Conservation (phyloP, 2,329 filamentous ascomycete genomes). For the Calonectria multiphialidica region DNA sequence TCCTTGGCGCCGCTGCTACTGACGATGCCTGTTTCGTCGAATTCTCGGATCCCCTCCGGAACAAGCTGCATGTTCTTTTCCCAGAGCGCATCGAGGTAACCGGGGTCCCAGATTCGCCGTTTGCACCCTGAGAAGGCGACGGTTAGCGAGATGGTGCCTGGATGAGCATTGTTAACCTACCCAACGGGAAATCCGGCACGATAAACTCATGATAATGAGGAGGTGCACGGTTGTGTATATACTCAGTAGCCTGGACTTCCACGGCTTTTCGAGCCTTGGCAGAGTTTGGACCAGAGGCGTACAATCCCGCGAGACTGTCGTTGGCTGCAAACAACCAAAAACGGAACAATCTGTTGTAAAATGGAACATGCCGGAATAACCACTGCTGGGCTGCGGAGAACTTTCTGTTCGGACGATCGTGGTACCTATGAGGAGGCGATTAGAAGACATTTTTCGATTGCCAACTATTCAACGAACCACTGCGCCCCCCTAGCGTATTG, state of each 20-base stretch:
- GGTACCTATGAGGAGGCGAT: neutral
- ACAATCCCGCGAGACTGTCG: constrained; percentile 7
- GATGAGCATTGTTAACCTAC: neutral
- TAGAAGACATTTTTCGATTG: neutral
- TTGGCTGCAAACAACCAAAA: constrained; percentile 5
- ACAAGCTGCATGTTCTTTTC: constrained; percentile 12
- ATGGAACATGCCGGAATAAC: constrained; percentile 6
- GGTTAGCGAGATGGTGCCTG: neutral
- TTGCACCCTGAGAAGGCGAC: constrained; percentile 35
- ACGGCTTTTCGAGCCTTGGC: neutral
- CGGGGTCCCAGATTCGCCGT: constrained; percentile 45
- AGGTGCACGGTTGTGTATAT: constrained; percentile 29
- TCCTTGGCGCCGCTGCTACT: constrained; percentile 14
- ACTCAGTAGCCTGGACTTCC: constrained; percentile 8
- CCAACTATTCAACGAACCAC: neutral
- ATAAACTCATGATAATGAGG: constrained; percentile 41
- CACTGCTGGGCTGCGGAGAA: constrained; percentile 6
- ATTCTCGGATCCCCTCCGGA: constrained; percentile 14
- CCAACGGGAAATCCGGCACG: constrained; percentile 42
- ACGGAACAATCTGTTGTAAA: neutral
- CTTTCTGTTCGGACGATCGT: constrained; percentile 11
- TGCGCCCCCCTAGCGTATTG: constrained; percentile 21
- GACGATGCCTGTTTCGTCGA: constrained; percentile 18
- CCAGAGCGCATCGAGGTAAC: constrained; percentile 16
- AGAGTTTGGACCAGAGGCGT: neutral